Evolutionary conservation across 768 basidiomycete species (phyloP), one percentile per base, ranked within the genome.

Genomic region (Termitomyces sp.): DNA sequence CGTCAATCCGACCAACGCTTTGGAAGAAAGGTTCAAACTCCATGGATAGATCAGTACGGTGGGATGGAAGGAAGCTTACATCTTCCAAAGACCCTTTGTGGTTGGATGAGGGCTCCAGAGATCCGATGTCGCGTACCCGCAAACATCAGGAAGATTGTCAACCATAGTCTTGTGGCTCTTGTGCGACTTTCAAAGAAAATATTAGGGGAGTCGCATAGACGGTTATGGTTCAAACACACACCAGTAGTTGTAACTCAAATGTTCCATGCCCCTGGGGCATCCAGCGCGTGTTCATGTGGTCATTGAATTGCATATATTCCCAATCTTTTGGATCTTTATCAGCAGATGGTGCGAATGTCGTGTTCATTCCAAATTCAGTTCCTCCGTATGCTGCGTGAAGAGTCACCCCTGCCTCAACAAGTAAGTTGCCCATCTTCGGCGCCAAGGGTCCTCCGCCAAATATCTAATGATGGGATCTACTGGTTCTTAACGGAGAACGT

Each of bases 1-100:
- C 74, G 67, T 77, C 63, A 57, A 74, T 63, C n/a, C 79, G 68
- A 29, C 76, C 76, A 31, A 77, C 67, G 14, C 73, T 77, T 22
- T 0, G 42, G 2, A 3, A 6, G 8, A 10, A 14, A 18, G 5
- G 6, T 16, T 43, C 56, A 44, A 43, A 26, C 24, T 51, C 3
- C 13, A 41, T 39, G n/a, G 16, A 51, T 20, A 6, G 14, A 7
- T 16, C 22, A 16, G 29, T 6, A 18, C 16, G 13, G 24, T 41
- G 20, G 24, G 6, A n/a, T 10, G 18, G 18, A 39, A 32, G 16
- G 6, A 22, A 34, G 5, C 22, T 61, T 43, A 58, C 52, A 53
- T 53, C 39, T 58, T 58, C 57, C 57, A 58, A 41, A 58, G 37
- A 41, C 32, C 42, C 13, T 58, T 47, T 20, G 32, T 53, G 2